Percentiles rank a stretch among this genome's conserved stretches.
These are phyloP conservation scores for Prinsepia uniflora DNA, from an alignment of 306 rosid genomes.

Conservation along the genomic window DNA sequence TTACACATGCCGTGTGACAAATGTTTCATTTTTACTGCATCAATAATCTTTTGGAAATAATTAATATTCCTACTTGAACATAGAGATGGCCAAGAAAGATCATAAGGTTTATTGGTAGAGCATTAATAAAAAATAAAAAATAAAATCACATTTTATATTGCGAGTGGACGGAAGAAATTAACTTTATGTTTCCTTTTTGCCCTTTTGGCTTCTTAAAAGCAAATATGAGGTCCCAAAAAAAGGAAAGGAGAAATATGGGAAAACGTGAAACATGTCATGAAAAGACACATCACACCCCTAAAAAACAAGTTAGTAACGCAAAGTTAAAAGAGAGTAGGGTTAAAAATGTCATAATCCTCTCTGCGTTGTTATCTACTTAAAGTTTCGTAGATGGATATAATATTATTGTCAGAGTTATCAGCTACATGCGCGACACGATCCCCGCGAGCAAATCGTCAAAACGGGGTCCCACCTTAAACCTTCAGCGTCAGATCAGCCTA, in stretches of 20 bases:
- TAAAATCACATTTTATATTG: no score
- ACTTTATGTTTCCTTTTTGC: neutral
- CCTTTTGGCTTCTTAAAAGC: conserved; percentile 7
- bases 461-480: neutral
- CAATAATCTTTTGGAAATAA: neutral
- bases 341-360: neutral
- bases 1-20: neutral
- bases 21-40: neutral
- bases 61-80: neutral
- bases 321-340: neutral
- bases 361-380: neutral
- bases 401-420: neutral
- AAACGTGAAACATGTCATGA: neutral
- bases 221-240: no score
- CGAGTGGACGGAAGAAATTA: no score
- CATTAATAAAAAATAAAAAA: no score
- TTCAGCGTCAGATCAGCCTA: neutral
- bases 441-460: conserved; percentile 11
- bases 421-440: neutral
- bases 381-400: neutral
- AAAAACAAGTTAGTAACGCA: neutral
- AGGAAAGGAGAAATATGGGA: neutral
- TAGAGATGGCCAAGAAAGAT: no score
- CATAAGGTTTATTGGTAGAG: no score
- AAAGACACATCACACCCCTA: neutral